Conservation (phyloP, 805 yeast species). For the Ogataea nitratoaversa region DNA sequence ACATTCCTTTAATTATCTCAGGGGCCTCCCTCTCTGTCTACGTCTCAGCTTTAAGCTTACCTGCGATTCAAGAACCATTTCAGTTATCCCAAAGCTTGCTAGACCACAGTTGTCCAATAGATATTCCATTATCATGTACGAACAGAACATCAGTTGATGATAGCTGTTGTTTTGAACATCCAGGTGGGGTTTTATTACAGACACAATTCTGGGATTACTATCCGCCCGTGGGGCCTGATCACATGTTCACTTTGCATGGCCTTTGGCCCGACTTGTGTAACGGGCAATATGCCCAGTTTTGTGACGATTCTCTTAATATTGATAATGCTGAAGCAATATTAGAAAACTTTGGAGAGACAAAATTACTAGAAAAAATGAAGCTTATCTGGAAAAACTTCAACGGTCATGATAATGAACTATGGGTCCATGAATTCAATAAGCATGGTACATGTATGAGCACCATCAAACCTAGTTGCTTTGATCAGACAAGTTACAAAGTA, state of each 20-base stretch:
- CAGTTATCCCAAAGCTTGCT: not conserved
- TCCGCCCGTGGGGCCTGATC: conserved; percentile 68
- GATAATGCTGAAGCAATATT: conserved; percentile 45
- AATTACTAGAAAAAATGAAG: conserved; percentile 53
- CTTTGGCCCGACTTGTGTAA: conserved; percentile 87
- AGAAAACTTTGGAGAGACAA: conserved; percentile 41
- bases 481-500: conserved; percentile 21
- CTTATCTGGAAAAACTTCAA: conserved; percentile 69
- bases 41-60: not conserved
- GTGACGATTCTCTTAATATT: conserved; percentile 59
- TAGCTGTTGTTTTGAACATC: conserved; percentile 80
- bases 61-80: not conserved
- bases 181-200: conserved; percentile 77
- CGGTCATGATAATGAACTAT: conserved; percentile 63
- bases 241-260: conserved; percentile 78
- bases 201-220: conserved; percentile 93
- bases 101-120: conserved; percentile 44
- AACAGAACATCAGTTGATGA: conserved; percentile 52
- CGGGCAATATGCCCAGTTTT: conserved; percentile 77
- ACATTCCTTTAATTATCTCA: not conserved
- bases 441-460: conserved; percentile 93
- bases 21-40: not conserved
- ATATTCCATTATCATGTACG: conserved; percentile 57
- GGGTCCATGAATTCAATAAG: conserved; percentile 92
- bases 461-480: conserved; percentile 68